Base-by-base conservation (phyloP, 371 early-diverging fungal species). In the Saksenaea vasiformis region DNA sequence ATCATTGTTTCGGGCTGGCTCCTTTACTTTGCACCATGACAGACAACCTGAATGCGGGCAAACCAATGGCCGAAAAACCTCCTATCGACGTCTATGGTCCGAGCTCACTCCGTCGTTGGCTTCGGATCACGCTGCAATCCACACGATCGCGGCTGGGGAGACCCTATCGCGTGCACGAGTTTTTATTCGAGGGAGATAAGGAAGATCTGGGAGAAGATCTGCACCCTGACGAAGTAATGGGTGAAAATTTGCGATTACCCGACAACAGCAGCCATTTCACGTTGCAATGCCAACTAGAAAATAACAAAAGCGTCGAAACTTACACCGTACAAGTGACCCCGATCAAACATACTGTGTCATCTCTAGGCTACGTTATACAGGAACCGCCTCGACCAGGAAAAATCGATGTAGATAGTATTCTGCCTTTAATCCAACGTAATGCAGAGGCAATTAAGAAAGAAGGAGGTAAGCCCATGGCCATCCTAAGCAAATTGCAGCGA, bases 31-130 rank as follows among this genome's bases (percentile, higher is more conserved):
- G 84, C 58, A 85, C 84, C 24, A 71, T 78, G 66, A 74, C 78
- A 0, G 79, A 82, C 19, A 76, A 71, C 53, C 41, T 71, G 11
- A 74, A 70, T 43, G 71, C 68, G 17, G 58, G 63, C 53, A 70
- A 10, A 64, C 54, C 19, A 14, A 38, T 9, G 53, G 28, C 54
- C 3, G 56, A 64, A 28, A 19, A 24, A 35, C 47, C 62, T 1
- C 66, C 71, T 2, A 60, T 87, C 22, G 84, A 85, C 24, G 74
- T 88, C 1, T 88, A 85, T 56, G 88, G 88, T 3, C 88, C 88
- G 0, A 51, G 66, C 9, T 79, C 82, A 17, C 54, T 81, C 13
- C 79, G 85, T 28, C 61, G 56, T 0, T 88, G 85, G 78, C 54
- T 88, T 13, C 67, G 86, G 19, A 76, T 71, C n/a, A 80, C 78